These are phyloP conservation scores for Erucastrum elatum DNA, from an alignment of 345 rosid genomes.

Conservation along the genomic window DNA sequence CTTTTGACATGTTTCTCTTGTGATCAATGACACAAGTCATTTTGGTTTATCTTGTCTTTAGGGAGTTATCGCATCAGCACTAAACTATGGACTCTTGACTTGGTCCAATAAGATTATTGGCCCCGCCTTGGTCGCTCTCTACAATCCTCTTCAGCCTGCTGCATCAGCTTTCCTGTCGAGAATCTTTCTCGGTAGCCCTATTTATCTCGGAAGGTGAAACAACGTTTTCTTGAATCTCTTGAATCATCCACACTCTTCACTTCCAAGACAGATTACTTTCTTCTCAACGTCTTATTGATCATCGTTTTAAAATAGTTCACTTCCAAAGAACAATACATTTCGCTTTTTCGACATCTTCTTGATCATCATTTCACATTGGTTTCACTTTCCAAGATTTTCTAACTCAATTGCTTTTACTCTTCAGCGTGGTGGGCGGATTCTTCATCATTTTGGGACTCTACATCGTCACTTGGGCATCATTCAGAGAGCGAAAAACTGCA, in stretches of 20 bases:
- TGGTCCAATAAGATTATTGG: slow-evolving; percentile 98
- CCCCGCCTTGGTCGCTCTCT: slow-evolving; percentile 93
- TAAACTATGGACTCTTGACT: slow-evolving; percentile 83
- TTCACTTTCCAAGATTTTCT: neutral
- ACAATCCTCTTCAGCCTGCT: slow-evolving; percentile 94
- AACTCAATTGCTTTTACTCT: neutral
- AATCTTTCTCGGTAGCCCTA: slow-evolving; percentile 88
- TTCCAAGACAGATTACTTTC: neutral
- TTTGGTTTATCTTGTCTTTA: slow-evolving; percentile 32
- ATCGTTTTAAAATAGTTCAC: neutral
- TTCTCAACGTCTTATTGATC: neutral
- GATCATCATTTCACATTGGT: neutral
- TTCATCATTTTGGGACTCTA: slow-evolving; percentile 80
- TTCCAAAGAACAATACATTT: neutral
- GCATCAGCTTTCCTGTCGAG: slow-evolving; percentile 82
- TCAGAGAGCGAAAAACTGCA: slow-evolving; percentile 51
- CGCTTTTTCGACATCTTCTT: neutral
- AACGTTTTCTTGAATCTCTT: neutral
- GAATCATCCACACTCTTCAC: neutral
- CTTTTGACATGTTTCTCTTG: neutral
- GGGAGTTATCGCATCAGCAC: slow-evolving; percentile 89
- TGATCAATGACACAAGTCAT: neutral
- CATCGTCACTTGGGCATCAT: slow-evolving; percentile 88
- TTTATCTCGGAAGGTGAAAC: slow-evolving; percentile 86
- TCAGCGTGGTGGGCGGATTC: slow-evolving; percentile 72